Base-by-base conservation (phyloP, 2,329 filamentous ascomycete genomes). In the Colletotrichum spaethianum region DNA sequence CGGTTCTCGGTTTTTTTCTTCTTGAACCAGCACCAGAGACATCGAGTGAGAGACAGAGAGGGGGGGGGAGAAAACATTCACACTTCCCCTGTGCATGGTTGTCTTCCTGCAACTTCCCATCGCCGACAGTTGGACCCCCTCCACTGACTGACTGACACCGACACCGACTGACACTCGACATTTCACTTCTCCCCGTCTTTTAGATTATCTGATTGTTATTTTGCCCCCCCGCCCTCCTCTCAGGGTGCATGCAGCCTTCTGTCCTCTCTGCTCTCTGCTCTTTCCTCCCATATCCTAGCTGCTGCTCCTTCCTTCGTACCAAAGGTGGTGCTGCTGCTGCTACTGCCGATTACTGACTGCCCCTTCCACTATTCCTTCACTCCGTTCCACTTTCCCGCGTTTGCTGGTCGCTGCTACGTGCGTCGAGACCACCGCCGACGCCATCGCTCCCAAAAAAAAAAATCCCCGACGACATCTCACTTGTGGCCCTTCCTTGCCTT, bases 381-480 rank as follows among this genome's bases (percentile, higher is more conserved):
- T 12, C 18, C 50, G 52, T 69, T 63, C 69, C 69, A 69, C 69
- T 72, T 64, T 72, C 69, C 57, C 38, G 65, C 38, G 53, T 56
- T 56, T 56, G 53, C 31, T 56, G 20, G 12, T 33, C 20, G 42
- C 42, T 60, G 56, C 56, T 44, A 31, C 57, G 40, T 38, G 44
- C 62, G 46, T 72, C 65, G 44, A 69, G 69, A 69, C 69, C 65
- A 60, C 69, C 44, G 44, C 59, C 69, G 59, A 63, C 65, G 65
- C 69, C 69, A 72, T 72, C 59, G 53, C 64, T 67, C 16, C 52
- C 46, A 63, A 52, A 60, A 65, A 70, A 66, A 67, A 48, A 71
- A 72, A 69, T 72, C 69, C 69, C 69, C 69, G 69, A 72, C 69
- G 57, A 68, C 65, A 63, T 68, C 57, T 68, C 57, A 72, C 65